Evolutionary conservation across 176 grass and related monocot species (phyloP).

Genomic region (Secale cereale): DNA sequence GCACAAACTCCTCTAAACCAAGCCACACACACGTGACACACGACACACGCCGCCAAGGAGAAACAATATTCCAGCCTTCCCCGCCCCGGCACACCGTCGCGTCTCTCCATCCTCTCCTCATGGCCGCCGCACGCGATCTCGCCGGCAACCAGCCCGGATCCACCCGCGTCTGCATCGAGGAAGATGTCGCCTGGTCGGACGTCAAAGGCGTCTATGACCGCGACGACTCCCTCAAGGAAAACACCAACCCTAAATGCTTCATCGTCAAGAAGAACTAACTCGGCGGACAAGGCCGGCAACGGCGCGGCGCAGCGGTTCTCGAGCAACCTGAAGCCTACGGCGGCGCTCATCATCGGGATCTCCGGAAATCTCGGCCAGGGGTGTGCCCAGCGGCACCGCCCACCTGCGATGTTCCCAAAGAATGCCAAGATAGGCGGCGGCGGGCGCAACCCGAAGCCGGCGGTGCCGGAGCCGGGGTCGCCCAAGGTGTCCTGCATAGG

Average conservation of each 20-base stretch:
- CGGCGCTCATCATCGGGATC: constrained; percentile 54
- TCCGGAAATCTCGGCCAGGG: constrained; percentile 41
- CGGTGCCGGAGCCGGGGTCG: constrained; percentile 61
- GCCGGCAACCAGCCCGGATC: constrained; percentile 43
- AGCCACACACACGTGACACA: background rate
- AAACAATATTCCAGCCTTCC: background rate
- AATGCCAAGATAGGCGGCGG: constrained; percentile 42
- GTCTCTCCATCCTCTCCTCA: background rate
- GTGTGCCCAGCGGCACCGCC: constrained; percentile 23
- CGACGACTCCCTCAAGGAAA: constrained; percentile 85
- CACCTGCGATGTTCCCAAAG: constrained; percentile 62
- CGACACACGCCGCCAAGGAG: background rate
- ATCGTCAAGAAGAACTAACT: constrained; percentile 39
- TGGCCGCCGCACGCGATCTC: constrained; percentile 18
- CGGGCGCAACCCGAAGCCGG: constrained; percentile 42
- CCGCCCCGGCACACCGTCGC: background rate
- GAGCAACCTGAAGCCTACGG: constrained; percentile 57
- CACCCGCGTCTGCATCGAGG: constrained; percentile 20
- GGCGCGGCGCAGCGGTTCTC: constrained; percentile 67
- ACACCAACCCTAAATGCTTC: constrained; percentile 87
- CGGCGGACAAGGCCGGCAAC: background rate
- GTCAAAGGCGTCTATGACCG: constrained; percentile 64
- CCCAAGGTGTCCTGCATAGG: constrained; percentile 96
- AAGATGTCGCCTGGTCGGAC: constrained; percentile 58
- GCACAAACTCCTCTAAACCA: constrained; percentile 15